Evolutionary conservation across 2,329 filamentous ascomycete genomes (phyloP).

Genomic region (Cladosporium austrohemisphaericum): DNA sequence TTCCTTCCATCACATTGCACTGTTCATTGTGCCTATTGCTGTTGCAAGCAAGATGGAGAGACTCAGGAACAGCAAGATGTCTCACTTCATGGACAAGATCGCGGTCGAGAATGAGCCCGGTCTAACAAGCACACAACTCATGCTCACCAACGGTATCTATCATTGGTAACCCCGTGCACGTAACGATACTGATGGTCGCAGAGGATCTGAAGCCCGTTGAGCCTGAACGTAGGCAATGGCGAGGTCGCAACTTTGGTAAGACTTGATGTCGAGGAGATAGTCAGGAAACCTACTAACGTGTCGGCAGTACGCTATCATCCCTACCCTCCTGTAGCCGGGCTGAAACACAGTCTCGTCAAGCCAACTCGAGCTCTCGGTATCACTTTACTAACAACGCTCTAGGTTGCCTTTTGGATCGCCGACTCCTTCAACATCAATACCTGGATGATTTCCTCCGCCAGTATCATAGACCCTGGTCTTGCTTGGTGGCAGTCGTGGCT

Average conservation of each 20-base stretch:
- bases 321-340: too few species aligned
- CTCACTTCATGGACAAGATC: constrained; percentile 50
- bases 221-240: constrained; percentile 75
- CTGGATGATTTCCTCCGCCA: constrained; percentile 50
- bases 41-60: constrained; percentile 43
- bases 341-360: constrained; percentile 44
- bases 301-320: too few species aligned
- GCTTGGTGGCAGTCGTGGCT: constrained; percentile 38
- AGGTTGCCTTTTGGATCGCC: constrained; percentile 74
- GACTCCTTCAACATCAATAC: constrained; percentile 59
- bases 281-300: too few species aligned
- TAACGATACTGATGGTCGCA: background rate
- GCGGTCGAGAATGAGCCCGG: constrained; percentile 73
- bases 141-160: constrained; percentile 66
- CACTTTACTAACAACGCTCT: constrained; percentile 52
- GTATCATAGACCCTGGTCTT: constrained; percentile 46
- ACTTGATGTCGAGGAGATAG: too few species aligned
- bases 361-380: constrained; percentile 51
- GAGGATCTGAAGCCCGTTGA: constrained; percentile 57
- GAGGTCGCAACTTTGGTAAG: constrained; percentile 67
- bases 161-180: too few species aligned
- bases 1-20: too few species aligned
- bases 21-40: too few species aligned
- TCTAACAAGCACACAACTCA: constrained; percentile 72
- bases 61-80: constrained; percentile 36